phyloP scores from a whole-genome alignment of 2,329 filamentous ascomycete genomes.

The Lecanosticta acicola region DNA sequence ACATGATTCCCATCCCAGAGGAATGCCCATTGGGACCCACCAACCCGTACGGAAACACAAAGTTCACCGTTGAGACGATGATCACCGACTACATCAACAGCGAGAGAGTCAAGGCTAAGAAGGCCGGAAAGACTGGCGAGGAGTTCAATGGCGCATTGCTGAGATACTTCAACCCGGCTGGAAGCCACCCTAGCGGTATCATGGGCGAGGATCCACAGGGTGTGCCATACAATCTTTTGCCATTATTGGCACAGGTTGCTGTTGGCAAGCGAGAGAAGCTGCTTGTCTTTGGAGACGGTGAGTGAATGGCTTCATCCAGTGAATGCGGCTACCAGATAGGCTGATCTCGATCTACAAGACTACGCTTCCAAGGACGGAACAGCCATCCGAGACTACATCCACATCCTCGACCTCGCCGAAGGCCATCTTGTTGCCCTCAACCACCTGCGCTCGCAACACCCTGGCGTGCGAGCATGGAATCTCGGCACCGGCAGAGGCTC shows the following conservation, averaged over 20 bases:
- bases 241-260: slow-evolving; percentile 89
- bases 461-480: slow-evolving; percentile 94
- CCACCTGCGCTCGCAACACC: slow-evolving; percentile 75
- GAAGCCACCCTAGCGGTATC: slow-evolving; percentile 87
- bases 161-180: slow-evolving; percentile 96
- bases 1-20: slow-evolving; percentile 99
- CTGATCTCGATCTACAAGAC: slow-evolving; percentile 53
- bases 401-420: slow-evolving; percentile 81
- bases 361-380: slow-evolving; percentile 87
- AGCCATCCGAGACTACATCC: slow-evolving; percentile 96
- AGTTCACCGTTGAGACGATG: slow-evolving; percentile 83
- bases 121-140: slow-evolving; percentile 68
- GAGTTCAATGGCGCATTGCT: slow-evolving; percentile 91
- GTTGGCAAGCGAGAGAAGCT: slow-evolving; percentile 93
- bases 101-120: slow-evolving; percentile 74
- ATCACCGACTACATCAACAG: slow-evolving; percentile 88
- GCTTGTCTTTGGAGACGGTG: slow-evolving; percentile 88
- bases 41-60: slow-evolving; percentile 96
- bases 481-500: slow-evolving; percentile 88
- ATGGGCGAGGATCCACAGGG: slow-evolving; percentile 98
- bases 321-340: slow-evolving; percentile 4
- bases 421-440: slow-evolving; percentile 87
- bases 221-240: slow-evolving; percentile 90
- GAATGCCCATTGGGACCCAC: slow-evolving; percentile 92
- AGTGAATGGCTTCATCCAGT: slow-evolving; percentile 30